Evolutionary conservation across 2,329 filamentous ascomycete genomes (phyloP), one percentile per base, ranked within the genome.

Genomic region (Penicillium sp.): DNA sequence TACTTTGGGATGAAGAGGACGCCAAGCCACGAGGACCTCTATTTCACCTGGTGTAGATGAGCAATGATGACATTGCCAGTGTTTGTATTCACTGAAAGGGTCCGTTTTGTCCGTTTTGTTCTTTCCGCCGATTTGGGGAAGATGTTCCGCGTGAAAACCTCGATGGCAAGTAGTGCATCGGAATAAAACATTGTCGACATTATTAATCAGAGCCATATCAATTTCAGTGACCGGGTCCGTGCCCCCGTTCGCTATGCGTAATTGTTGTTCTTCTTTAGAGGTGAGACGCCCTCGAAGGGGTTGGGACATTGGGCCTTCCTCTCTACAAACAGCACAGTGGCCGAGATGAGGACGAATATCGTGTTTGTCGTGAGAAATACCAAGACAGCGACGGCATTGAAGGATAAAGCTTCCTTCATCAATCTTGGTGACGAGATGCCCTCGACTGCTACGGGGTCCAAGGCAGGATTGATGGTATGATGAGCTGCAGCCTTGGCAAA

Each of bases 391-490:
- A 63, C 87, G 88, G 76, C 95, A 99, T 71, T 99, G 95, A 39
- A 99, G 78, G 16, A 99, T 87, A 65, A 96, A 98, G 37, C 88
- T 76, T 2, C 88, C 86, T 1, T 88, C 80, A 2, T 81, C 87
- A 52, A 97, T 75, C 72, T 98, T 99, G 24, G 92, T 98, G 10
- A 91, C 91, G 35, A 95, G 78, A 71, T 98, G 95, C n/a, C 96
- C 91, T 58, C 95, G 84, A 13, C 73, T 79, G 51, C 83, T 84
- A 49, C 95, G 85, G 48, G 82, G 80, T 1, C 93, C 92, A 27
- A 99, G 80, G 69, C 95, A 99, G 41, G 77, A 77, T 72, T 90
- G 91, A 75, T 99, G 95, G 64, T 91, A 96, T 0, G 90, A 83
- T 48, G 88, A 80, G 2, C 88, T 91, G 71, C 95, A 99, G 29